A percentile compares a stretch with the other conserved stretches of the same genome.
Evolutionary conservation across 2,329 filamentous ascomycete species (phyloP).

Genomic region (Beauveria sp.): DNA sequence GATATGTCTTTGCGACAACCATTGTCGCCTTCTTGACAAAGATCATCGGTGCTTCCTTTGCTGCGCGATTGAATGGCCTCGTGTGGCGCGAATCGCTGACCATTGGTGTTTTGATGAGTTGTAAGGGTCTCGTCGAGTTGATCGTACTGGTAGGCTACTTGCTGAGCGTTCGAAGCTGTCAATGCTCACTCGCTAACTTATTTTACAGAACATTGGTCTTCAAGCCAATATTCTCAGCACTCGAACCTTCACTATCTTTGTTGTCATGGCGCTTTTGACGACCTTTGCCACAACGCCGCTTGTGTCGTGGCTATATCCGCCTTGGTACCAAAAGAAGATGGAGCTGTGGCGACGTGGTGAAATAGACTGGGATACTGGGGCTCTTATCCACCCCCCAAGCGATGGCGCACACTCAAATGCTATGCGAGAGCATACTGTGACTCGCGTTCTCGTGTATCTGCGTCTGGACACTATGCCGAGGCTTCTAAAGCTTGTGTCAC

Average conservation of each 20-base stretch:
- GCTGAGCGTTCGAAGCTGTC: not conserved
- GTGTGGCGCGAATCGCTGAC: constrained; percentile 86
- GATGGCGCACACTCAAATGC: not conserved
- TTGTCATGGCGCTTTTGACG: constrained; percentile 85
- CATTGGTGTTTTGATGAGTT: constrained; percentile 90
- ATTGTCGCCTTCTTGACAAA: constrained; percentile 78
- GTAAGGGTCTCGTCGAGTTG: constrained; percentile 88
- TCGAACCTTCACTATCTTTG: constrained; percentile 85
- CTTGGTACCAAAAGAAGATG: constrained; percentile 46
- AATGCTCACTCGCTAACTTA: not conserved
- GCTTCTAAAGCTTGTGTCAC: constrained; percentile 71
- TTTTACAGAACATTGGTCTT: constrained; percentile 58
- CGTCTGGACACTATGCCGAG: constrained; percentile 78
- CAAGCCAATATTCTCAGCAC: constrained; percentile 74
- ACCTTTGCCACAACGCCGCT: constrained; percentile 79
- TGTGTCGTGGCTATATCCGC: constrained; percentile 65
- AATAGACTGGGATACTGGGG: constrained; percentile 68
- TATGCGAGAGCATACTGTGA: constrained; percentile 5
- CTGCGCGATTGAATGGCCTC: constrained; percentile 67
- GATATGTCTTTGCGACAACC: constrained; percentile 78
- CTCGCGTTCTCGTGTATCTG: constrained; percentile 66
- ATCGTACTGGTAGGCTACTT: constrained; percentile 69
- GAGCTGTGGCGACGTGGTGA: constrained; percentile 65
- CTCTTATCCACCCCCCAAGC: constrained; percentile 26
- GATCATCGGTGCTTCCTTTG: constrained; percentile 72